Evolutionary conservation across 2,329 filamentous ascomycete genomes (phyloP).

Genomic region (Onygenales sp.): DNA sequence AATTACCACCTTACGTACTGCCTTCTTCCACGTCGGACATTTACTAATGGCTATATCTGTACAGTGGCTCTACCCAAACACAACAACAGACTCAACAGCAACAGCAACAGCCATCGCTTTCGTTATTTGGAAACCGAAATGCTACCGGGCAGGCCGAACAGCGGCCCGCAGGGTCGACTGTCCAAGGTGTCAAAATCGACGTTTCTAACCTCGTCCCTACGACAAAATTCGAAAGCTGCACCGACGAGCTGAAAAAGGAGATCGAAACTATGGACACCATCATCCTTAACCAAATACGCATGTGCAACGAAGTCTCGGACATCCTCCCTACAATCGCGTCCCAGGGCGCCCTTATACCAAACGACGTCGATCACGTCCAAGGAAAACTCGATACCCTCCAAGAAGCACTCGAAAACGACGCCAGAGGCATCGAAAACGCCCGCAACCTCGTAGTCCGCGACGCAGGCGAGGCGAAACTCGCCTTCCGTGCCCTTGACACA

Average conservation of each 20-base stretch:
- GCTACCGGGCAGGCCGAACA: slow-evolving; percentile 20
- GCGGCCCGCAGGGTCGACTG: slow-evolving; percentile 21
- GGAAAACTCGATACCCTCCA: slow-evolving; percentile 55
- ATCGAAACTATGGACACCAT: slow-evolving; percentile 70
- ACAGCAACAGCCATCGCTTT: slow-evolving; percentile 39
- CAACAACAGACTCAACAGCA: slow-evolving; percentile 38
- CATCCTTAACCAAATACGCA: slow-evolving; percentile 67
- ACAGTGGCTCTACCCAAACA: slow-evolving; percentile 13
- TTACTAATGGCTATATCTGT: slow-evolving; percentile 4
- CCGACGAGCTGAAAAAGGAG: slow-evolving; percentile 67
- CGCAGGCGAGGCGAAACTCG: slow-evolving; percentile 59
- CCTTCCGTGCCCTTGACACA: slow-evolving; percentile 65
- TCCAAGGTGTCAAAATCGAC: slow-evolving; percentile 68
- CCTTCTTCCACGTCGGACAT: not conserved
- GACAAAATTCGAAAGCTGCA: slow-evolving; percentile 84
- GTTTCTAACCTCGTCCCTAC: slow-evolving; percentile 70
- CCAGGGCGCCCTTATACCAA: slow-evolving; percentile 54
- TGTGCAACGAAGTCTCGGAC: slow-evolving; percentile 65
- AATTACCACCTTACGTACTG: slow-evolving; percentile 11
- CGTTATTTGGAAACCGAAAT: slow-evolving; percentile 28
- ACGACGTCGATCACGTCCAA: slow-evolving; percentile 55
- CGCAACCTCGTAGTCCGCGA: slow-evolving; percentile 54
- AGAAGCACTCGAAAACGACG: slow-evolving; percentile 53
- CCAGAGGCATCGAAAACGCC: slow-evolving; percentile 48
- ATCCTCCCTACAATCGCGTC: slow-evolving; percentile 55